A percentile compares a stretch with the other conserved stretches of the same genome.
Conservation (phyloP, 2,329 filamentous ascomycete species). For the Pyrenophora teres region DNA sequence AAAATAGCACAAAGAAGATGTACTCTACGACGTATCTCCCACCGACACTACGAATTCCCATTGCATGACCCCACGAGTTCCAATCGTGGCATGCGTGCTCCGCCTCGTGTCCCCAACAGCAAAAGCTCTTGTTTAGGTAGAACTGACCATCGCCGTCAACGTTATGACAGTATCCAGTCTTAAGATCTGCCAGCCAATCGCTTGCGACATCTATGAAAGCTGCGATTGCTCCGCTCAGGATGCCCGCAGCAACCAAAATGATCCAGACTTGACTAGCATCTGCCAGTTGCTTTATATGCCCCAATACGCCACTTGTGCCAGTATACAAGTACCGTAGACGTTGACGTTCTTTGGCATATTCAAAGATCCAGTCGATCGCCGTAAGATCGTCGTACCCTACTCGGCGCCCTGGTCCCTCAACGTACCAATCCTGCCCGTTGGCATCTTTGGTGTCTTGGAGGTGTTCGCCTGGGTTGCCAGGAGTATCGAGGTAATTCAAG, state of each 20-base stretch:
- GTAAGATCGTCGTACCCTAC: constrained; percentile 96
- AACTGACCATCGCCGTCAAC: constrained; percentile 80
- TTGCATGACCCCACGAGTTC: constrained; percentile 79
- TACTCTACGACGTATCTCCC: constrained; percentile 86
- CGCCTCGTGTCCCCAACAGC: constrained; percentile 83
- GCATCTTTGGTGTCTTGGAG: constrained; percentile 52
- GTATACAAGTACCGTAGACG: constrained; percentile 77
- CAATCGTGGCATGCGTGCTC: constrained; percentile 82
- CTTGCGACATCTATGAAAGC: constrained; percentile 88
- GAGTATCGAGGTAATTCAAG: constrained; percentile 49
- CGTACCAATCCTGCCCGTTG: constrained; percentile 74
- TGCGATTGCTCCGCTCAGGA: constrained; percentile 81
- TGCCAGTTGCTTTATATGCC: constrained; percentile 71
- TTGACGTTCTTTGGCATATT: constrained; percentile 95
- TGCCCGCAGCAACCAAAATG: constrained; percentile 81
- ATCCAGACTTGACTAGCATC: constrained; percentile 93
- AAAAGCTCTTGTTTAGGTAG: constrained; percentile 89
- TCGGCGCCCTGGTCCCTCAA: constrained; percentile 83
- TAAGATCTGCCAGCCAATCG: constrained; percentile 92
- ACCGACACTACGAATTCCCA: constrained; percentile 67
- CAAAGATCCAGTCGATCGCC: constrained; percentile 99
- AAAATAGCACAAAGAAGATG: constrained; percentile 82
- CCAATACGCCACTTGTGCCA: constrained; percentile 70
- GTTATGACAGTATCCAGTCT: constrained; percentile 82
- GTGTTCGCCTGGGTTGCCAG: constrained; percentile 45